A percentile compares a stretch with the other conserved stretches of the same genome.
Evolutionary conservation across 2,329 filamentous ascomycete genomes (phyloP).

Genomic region (Thermomyces lanuginosus): DNA sequence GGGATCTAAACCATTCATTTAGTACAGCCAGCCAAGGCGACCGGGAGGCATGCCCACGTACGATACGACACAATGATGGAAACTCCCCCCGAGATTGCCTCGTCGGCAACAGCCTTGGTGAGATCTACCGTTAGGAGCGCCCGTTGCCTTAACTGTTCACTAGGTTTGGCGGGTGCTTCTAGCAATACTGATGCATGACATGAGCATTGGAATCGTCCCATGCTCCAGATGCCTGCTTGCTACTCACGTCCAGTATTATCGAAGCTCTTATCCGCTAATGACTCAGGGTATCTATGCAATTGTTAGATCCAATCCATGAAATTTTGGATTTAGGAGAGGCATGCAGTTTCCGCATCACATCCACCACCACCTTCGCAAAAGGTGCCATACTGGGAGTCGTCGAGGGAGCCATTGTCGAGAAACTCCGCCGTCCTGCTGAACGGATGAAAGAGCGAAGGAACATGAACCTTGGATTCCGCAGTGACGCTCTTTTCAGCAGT

Average conservation of each 20-base stretch:
- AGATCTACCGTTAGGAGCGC: constrained; percentile 79
- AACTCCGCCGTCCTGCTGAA: constrained; percentile 1
- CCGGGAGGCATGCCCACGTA: constrained; percentile 28
- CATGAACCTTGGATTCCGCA: too few species aligned
- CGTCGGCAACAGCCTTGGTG: constrained; percentile 72
- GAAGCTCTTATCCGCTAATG: constrained; percentile 74
- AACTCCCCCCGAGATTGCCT: constrained; percentile 62
- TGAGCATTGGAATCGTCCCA: background rate
- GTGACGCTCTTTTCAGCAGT: too few species aligned
- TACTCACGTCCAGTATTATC: constrained; percentile 73
- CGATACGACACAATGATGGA: constrained; percentile 82
- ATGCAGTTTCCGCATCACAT: constrained; percentile 64
- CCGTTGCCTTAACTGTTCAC: constrained; percentile 44
- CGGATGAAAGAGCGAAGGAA: too few species aligned
- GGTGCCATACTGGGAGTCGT: constrained; percentile 26
- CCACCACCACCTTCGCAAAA: constrained; percentile 53
- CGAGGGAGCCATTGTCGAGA: constrained; percentile 16
- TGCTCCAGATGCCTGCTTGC: background rate
- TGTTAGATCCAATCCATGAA: background rate
- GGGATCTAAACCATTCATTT: constrained; percentile 47
- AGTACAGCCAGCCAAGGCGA: background rate
- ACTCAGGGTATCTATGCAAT: constrained; percentile 62
- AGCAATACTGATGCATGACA: constrained; percentile 39
- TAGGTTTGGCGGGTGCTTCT: constrained; percentile 47
- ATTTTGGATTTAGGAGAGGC: constrained; percentile 16